phyloP scores from a whole-genome alignment of 768 basidiomycete genomes.

The Suillus bovinus region DNA sequence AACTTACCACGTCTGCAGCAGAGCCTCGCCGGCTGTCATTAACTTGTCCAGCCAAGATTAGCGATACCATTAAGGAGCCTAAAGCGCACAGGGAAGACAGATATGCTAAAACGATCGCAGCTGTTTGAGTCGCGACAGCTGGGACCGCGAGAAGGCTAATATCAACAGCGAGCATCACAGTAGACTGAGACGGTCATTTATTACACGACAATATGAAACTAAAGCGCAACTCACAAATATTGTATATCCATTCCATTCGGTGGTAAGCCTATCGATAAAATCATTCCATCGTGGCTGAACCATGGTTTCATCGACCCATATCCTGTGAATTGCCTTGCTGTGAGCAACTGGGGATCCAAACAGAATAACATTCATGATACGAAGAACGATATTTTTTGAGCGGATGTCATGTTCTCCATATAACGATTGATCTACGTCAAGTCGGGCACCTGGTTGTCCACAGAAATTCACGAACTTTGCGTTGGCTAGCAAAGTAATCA shows the following conservation, averaged over 20 bases:
- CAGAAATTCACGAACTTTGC: conserved; percentile 37
- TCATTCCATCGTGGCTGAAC: conserved; percentile 38
- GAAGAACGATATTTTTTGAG: conserved; percentile 36
- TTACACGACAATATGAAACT: neutral
- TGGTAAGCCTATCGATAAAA: conserved; percentile 40
- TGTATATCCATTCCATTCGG: conserved; percentile 49
- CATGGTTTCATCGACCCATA: conserved; percentile 47
- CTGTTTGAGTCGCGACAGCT: conserved; percentile 28
- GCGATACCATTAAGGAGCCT: conserved; percentile 35
- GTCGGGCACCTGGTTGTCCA: conserved; percentile 39
- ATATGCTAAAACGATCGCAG: conserved; percentile 30
- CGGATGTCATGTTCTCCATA: conserved; percentile 8
- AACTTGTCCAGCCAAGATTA: conserved; percentile 39
- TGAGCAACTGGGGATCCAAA: conserved; percentile 50
- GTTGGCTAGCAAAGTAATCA: conserved; percentile 19
- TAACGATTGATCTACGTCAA: conserved; percentile 29
- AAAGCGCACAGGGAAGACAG: conserved; percentile 39
- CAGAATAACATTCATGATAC: conserved; percentile 36
- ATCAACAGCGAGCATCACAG: conserved; percentile 53
- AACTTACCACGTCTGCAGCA: conserved; percentile 32
- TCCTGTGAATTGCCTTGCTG: conserved; percentile 38
- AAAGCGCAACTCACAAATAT: conserved; percentile 40
- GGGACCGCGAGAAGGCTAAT: conserved; percentile 55
- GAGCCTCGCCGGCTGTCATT: conserved; percentile 25
- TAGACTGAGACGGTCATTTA: conserved; percentile 35